A percentile compares a stretch with the other conserved stretches of the same genome.
Conservation (phyloP, 176 grass and related monocot species). For the Eragrostis curvula region DNA sequence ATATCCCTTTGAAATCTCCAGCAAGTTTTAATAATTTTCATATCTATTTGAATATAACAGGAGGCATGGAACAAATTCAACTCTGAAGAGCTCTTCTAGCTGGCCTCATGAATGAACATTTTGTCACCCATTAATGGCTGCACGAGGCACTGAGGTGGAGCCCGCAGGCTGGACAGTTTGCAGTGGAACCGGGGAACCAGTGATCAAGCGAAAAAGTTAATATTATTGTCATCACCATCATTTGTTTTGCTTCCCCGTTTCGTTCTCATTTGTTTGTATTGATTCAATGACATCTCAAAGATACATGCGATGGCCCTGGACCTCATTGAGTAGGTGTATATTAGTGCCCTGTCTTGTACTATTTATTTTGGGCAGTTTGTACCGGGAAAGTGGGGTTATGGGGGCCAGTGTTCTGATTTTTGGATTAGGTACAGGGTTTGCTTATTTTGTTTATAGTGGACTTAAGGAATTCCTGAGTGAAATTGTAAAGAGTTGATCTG, state of each 20-base stretch:
- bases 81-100: conserved; percentile 74
- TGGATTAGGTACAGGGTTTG: conserved; percentile 37
- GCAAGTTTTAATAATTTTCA: background rate
- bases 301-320: conserved; percentile 29
- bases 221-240: background rate
- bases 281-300: conserved; percentile 38
- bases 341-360: conserved; percentile 45
- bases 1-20: background rate
- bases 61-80: conserved; percentile 79
- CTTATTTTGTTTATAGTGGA: conserved; percentile 48
- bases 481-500: conserved; percentile 45
- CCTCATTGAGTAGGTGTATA: conserved; percentile 50
- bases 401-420: conserved; percentile 33
- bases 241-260: conserved; percentile 17
- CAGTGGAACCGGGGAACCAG: background rate
- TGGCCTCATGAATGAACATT: background rate
- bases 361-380: conserved; percentile 37
- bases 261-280: conserved; percentile 26
- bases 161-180: background rate
- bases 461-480: conserved; percentile 19
- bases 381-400: background rate
- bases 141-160: conserved; percentile 15
- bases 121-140: conserved; percentile 15
- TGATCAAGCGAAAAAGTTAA: conserved; percentile 28
- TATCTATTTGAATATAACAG: conserved; percentile 51